A percentile compares a stretch with the other conserved stretches of the same genome.
Evolutionary conservation across 805 yeast genomes (phyloP).

Genomic region (Kodamaea fukazawae): DNA sequence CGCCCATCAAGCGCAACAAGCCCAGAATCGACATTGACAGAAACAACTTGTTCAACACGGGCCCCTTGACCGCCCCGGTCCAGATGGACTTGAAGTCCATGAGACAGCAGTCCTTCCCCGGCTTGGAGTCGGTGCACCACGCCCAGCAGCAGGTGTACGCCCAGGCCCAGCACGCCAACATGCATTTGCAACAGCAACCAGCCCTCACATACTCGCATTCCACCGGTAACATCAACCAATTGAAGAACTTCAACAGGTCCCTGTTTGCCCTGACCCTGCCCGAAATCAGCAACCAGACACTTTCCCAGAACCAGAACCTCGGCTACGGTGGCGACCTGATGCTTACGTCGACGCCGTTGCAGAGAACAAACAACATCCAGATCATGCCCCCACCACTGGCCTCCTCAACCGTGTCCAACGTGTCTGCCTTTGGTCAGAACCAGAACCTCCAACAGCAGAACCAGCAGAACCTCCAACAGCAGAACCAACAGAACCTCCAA

Average conservation of each 20-base stretch:
- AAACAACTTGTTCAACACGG: slow-evolving; percentile 16
- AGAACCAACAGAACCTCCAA: slow-evolving; percentile 3
- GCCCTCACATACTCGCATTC: slow-evolving; percentile 15
- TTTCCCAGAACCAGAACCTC: slow-evolving; percentile 1
- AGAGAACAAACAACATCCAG: not conserved
- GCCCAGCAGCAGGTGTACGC: not conserved
- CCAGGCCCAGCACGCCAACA: slow-evolving; percentile 4
- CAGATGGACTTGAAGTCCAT: slow-evolving; percentile 12
- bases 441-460: slow-evolving; percentile 2
- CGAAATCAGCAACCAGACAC: not conserved
- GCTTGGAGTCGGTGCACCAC: not conserved
- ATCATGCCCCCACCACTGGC: slow-evolving; percentile 3
- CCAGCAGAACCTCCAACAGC: not conserved
- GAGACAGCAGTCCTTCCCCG: slow-evolving; percentile 4
- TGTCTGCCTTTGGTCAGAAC: not conserved
- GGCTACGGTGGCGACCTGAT: slow-evolving; percentile 3
- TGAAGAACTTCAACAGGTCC: slow-evolving; percentile 1
- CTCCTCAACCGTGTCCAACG: slow-evolving; percentile 1
- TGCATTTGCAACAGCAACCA: slow-evolving; percentile 8
- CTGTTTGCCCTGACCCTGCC: slow-evolving; percentile 4
- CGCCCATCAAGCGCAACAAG: slow-evolving; percentile 15
- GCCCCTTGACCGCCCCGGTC: slow-evolving; percentile 37
- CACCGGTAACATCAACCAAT: slow-evolving; percentile 16
- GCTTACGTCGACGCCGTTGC: slow-evolving; percentile 6
- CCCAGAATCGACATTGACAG: slow-evolving; percentile 18